Conservation (phyloP, 305 asterid species). For the Solanum hybrid region DNA sequence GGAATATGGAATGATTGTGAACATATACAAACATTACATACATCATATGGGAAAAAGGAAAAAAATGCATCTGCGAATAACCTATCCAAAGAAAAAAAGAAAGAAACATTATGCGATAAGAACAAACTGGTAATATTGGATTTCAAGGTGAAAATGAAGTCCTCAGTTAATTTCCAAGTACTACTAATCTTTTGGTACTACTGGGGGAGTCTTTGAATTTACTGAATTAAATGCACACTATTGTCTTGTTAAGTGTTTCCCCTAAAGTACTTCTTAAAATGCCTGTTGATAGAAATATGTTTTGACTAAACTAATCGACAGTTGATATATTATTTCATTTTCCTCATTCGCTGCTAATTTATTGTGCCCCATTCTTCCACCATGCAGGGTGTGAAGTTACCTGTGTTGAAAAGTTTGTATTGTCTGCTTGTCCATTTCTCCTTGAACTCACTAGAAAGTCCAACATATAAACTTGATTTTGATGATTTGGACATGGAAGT, state of each 20-base stretch:
- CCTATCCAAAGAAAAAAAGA: neutral
- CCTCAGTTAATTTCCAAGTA: neutral
- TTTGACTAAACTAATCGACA: neutral
- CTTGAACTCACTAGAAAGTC: constrained; percentile 19
- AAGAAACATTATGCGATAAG: neutral
- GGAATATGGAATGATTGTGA: neutral
- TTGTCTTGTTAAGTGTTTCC: neutral
- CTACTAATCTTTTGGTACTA: neutral
- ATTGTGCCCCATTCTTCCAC: neutral
- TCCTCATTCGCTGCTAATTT: neutral
- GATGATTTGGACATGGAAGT: constrained; percentile 22
- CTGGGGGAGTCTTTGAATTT: neutral
- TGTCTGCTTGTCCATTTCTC: constrained; percentile 38
- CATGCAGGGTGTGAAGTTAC: constrained; percentile 47
- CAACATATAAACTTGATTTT: constrained; percentile 13
- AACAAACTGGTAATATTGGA: neutral
- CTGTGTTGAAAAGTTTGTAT: constrained; percentile 44
- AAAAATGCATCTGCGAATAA: neutral
- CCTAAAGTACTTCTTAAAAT: neutral
- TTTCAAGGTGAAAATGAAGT: neutral
- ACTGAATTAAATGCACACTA: neutral
- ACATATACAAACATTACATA: neutral
- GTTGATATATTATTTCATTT: neutral
- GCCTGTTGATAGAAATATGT: neutral
- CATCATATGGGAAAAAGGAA: neutral